Base-by-base conservation (phyloP, 768 basidiomycete genomes). In the Sporobolomyces pararoseus region DNA sequence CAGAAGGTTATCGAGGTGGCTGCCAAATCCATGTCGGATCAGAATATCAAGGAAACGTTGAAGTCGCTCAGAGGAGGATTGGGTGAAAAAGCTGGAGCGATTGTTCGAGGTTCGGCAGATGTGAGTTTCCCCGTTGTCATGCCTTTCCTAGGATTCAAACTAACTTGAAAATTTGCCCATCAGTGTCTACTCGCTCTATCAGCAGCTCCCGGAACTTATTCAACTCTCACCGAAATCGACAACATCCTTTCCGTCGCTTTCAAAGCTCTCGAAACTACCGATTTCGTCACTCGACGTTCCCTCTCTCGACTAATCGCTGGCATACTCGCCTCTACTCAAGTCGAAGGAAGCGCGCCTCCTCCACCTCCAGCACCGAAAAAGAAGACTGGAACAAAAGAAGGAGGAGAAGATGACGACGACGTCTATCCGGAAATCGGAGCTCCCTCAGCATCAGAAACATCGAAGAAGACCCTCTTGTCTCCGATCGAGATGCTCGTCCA, bases 41-140 rank as follows among this genome's bases (percentile, higher is more conserved):
- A 86, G 7, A 81, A 86, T 3, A 79, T 84, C 63, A 92, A 85
- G 77, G 96, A 99, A 75, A 84, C 94, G 53, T 76, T 90, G 61
- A 98, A 95, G 79, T 87, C 89, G 71, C 87, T 89, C 82, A 87
- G 84, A 75, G 83, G 84, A 44, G 86, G 85, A 1, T 80, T 98
- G 2, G 83, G 83, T 0, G 95, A 98, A 79, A 93, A 91, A 80
- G 86, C 88, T 10, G 81, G 91, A 5, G 85, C 91, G 7, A 84
- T 98, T 23, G 91, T 96, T 77, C 86, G 94, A 29, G 91, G 86
- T 3, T 87, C 88, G 12, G 84, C 91, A 31, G 86, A 89, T 75
- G 92, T 91, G 75, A 65, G 81, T 72, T n/a, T n/a, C n/a, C 9
- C 37, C 10, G 4, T n/a, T n/a, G 4, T 17, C 46, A 7, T 2